Base-by-base conservation (phyloP, 345 rosid genomes). In the Moricandia moricandioides region DNA sequence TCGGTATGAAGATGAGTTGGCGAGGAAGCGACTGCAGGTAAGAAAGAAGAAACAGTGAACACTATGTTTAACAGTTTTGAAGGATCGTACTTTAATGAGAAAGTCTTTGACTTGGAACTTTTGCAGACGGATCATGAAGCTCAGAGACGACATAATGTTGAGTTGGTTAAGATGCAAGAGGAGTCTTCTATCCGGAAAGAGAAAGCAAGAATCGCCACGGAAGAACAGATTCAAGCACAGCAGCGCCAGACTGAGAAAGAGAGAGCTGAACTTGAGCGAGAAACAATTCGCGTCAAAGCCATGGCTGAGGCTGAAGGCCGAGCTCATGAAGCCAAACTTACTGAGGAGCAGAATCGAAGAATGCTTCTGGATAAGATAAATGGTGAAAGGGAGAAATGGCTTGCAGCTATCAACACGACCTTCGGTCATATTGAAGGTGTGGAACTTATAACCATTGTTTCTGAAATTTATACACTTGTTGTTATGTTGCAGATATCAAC, bases 271-370 rank as follows among this genome's bases (percentile, higher is more conserved):
- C 88, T 95, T 73, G 97, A 90, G 75, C 77, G 89, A 57, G 98
- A 95, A 84, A 95, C 99, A 33, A 86, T 90, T 81, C 86, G 98
- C 34, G 97, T 95, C 51, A 92, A 90, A 82, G 97, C 98, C 72
- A 85, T 92, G 96, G 99, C 96, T 73, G 94, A 92, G 88, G 99
- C 99, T 4, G 97, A 95, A 83, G 99, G 91, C 27, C 76, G 97
- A 52, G 99, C 91, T 35, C 91, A 88, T 75, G 99, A 92, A 83
- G 98, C 92, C 43, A 88, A 89, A 75, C 83, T 90, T 82, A 86
- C 91, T 0, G 99, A 90, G 84, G 96, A 90, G 24, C 97, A 92
- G 33, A 95, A 90, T 34, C 85, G 92, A 78, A 84, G 92, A 81
- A 89, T 90, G 96, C 88, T 95, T 33, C 54, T 92, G 45, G 97